Percentiles rank a stretch among this genome's conserved stretches.
Evolutionary conservation across 345 rosid genomes (phyloP).

Genomic region (Barbarea vulgaris): DNA sequence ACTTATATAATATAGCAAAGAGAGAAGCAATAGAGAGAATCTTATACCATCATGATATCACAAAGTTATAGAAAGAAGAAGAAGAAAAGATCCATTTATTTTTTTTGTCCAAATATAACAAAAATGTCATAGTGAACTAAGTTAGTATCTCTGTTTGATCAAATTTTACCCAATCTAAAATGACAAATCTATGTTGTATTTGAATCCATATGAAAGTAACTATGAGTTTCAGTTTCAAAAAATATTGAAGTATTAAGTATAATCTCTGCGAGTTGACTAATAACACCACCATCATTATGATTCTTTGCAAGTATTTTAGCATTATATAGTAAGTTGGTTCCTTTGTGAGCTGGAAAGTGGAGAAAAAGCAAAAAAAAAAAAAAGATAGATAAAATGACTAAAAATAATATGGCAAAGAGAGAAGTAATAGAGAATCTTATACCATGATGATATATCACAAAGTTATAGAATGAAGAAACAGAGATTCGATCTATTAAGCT

Average conservation of each 20-base stretch:
- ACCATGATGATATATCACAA: neutral
- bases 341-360: slow-evolving; percentile 27
- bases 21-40: slow-evolving; percentile 14
- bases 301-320: slow-evolving; percentile 10
- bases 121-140: neutral
- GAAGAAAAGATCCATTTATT: too few relatives aligned
- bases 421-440: slow-evolving; percentile 11
- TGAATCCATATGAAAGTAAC: neutral
- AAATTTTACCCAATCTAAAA: neutral
- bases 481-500: slow-evolving; percentile 8
- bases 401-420: neutral
- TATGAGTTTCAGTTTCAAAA: neutral
- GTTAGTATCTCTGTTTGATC: neutral
- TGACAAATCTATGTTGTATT: neutral
- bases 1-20: neutral
- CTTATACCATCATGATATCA: neutral
- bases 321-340: slow-evolving; percentile 25
- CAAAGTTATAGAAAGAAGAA: slow-evolving; percentile 5
- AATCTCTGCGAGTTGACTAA: neutral
- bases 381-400: neutral
- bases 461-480: slow-evolving; percentile 2
- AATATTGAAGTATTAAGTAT: neutral
- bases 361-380: slow-evolving; percentile 9
- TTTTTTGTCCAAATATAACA: neutral
- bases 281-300: neutral